Evolutionary conservation across 176 grass and related monocot species (phyloP).

Genomic region (Phyllostachys edulis): DNA sequence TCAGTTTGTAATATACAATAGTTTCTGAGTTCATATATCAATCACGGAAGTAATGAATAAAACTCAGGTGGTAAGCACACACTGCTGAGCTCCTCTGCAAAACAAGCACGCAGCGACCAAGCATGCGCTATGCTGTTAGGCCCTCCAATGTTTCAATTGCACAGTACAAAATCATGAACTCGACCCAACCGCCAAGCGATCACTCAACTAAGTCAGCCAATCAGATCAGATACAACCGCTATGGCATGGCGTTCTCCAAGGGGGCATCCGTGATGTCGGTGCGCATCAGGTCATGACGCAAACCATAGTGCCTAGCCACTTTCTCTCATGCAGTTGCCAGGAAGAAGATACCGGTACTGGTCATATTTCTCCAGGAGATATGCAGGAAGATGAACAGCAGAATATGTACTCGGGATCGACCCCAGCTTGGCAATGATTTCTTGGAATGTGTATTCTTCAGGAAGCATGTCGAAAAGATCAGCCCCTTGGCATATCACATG

Average conservation of each 20-base stretch:
- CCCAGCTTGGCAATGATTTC: slow-evolving; percentile 87
- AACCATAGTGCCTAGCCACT: slow-evolving; percentile 48
- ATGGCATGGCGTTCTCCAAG: slow-evolving; percentile 23
- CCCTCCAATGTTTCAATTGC: slow-evolving; percentile 30
- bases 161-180: slow-evolving; percentile 40
- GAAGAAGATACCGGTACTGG: slow-evolving; percentile 76
- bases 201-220: slow-evolving; percentile 47
- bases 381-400: slow-evolving; percentile 71
- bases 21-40: slow-evolving; percentile 59
- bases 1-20: slow-evolving; percentile 41
- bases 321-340: slow-evolving; percentile 67
- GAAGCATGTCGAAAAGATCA: slow-evolving; percentile 89
- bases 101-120: slow-evolving; percentile 40
- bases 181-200: slow-evolving; percentile 26
- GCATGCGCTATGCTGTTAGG: slow-evolving; percentile 45
- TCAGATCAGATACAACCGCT: slow-evolving; percentile 36
- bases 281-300: slow-evolving; percentile 11
- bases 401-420: slow-evolving; percentile 72
- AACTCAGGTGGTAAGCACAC: slow-evolving; percentile 44
- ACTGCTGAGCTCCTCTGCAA: slow-evolving; percentile 41
- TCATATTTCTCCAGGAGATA: slow-evolving; percentile 65
- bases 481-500: slow-evolving; percentile 75
- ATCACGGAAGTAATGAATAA: slow-evolving; percentile 50
- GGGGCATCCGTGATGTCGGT: neutral
- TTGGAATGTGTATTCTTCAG: slow-evolving; percentile 89